Percentiles rank a stretch among this genome's conserved stretches.
These are phyloP conservation scores for Trichomonas vaginalis DNA, from an alignment of 208 protist genomes.

Conservation along the genomic window DNA sequence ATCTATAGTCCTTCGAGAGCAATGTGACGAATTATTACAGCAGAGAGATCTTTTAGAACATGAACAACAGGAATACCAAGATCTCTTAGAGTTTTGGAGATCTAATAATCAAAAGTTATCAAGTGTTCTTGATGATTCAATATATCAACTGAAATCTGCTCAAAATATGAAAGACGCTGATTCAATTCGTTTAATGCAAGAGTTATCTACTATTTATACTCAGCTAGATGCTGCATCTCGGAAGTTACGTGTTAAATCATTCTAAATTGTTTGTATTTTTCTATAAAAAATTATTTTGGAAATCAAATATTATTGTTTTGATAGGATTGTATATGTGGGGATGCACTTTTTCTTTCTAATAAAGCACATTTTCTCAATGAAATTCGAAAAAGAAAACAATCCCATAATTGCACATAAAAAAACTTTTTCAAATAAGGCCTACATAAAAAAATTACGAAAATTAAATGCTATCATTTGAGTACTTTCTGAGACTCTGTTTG, in stretches of 20 bases:
- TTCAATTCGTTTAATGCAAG: neutral
- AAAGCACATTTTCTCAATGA: too few relatives aligned
- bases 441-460: too few relatives aligned
- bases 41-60: neutral
- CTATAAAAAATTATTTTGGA: too few relatives aligned
- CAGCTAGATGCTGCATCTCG: neutral
- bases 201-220: neutral
- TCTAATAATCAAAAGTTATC: neutral
- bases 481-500: too few relatives aligned
- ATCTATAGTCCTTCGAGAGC: neutral
- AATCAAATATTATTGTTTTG: too few relatives aligned
- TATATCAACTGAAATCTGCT: neutral
- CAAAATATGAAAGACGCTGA: neutral
- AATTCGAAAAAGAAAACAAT: too few relatives aligned
- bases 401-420: too few relatives aligned
- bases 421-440: too few relatives aligned
- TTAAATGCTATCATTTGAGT: too few relatives aligned
- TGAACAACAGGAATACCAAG: neutral
- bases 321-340: too few relatives aligned
- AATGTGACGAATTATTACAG: neutral
- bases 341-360: too few relatives aligned
- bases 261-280: neutral
- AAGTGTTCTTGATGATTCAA: neutral
- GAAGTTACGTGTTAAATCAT: neutral
- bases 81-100: neutral